Base-by-base conservation (phyloP, 768 basidiomycete species). In the Agaricus bisporus region DNA sequence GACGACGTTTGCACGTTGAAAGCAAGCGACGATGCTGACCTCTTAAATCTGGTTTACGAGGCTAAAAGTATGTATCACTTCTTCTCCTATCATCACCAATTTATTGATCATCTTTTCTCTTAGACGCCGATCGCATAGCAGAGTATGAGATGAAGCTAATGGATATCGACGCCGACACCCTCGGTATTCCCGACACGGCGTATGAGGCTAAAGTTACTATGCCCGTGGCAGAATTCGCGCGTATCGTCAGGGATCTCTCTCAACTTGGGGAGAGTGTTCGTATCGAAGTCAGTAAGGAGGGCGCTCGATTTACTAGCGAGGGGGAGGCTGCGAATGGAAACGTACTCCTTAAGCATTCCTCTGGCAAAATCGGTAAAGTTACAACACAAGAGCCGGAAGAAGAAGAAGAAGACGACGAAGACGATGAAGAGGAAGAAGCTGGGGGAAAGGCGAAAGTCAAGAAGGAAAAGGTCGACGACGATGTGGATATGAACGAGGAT, bases 91-190 rank as follows among this genome's bases (percentile, higher is more conserved):
- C 49, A 49, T 41, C 41, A 53, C 50, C 15, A 46, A 50, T 20
- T 5, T 28, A 6, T 10, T 55, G 41, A 39, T 36, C 42, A 48
- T 5, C 38, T 46, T n/a, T 56, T 14, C 51, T 41, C 36, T 5
- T 60, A 97, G 95, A 85, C 70, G 81, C 86, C 4, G 95, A 97
- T 68, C 85, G 97, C 58, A 86, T 98, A 49, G 93, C 94, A 22
- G 92, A 98, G 66, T 99, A 99, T 72, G 94, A 97, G 61, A 91
- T 99, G 88, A 98, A 98, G 69, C 83, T 98, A 49, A 98, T 99
- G 95, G 95, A 98, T 63, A 99, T 99, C 64, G 95, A 99, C 68
- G 76, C 91, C 20, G 97, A 99, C 70, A 85, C 83, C 42, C 86
- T 98, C 48, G 87, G 88, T 45, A 98, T 98, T 63, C 97, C 97